A percentile compares a stretch with the other conserved stretches of the same genome.
Evolutionary conservation across 129 eudicot species (phyloP).

Genomic region (Chrysanthemum lavandulifolium): DNA sequence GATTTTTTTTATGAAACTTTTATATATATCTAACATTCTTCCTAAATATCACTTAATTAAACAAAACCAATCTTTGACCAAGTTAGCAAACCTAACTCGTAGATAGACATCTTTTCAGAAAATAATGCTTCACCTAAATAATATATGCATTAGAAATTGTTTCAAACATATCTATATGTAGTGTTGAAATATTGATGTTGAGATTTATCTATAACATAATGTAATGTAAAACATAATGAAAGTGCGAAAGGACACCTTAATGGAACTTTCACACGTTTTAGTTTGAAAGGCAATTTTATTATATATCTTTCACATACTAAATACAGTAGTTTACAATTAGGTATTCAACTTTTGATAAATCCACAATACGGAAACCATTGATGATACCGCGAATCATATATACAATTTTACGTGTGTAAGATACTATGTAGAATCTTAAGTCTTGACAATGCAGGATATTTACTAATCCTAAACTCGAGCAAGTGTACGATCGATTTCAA

Average conservation of each 20-base stretch:
- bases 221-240: background rate
- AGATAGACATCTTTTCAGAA: background rate
- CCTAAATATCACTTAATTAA: no score
- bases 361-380: no score
- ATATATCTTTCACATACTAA: background rate
- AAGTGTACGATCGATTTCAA: slow-evolving; percentile 11
- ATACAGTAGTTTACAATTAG: background rate
- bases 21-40: no score
- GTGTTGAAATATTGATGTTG: background rate
- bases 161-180: background rate
- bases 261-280: no score
- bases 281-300: no score
- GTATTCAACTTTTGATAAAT: no score
- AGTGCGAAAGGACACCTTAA: background rate
- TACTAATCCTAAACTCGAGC: background rate
- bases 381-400: no score
- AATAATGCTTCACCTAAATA: no score
- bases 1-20: no score
- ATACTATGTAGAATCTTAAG: no score
- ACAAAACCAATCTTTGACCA: background rate
- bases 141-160: background rate
- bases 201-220: background rate
- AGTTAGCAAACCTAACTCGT: background rate
- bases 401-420: no score
- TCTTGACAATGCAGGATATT: background rate